Evolutionary conservation across 2,329 filamentous ascomycete species (phyloP).

Genomic region (Neofusicoccum kwambonambiense): DNA sequence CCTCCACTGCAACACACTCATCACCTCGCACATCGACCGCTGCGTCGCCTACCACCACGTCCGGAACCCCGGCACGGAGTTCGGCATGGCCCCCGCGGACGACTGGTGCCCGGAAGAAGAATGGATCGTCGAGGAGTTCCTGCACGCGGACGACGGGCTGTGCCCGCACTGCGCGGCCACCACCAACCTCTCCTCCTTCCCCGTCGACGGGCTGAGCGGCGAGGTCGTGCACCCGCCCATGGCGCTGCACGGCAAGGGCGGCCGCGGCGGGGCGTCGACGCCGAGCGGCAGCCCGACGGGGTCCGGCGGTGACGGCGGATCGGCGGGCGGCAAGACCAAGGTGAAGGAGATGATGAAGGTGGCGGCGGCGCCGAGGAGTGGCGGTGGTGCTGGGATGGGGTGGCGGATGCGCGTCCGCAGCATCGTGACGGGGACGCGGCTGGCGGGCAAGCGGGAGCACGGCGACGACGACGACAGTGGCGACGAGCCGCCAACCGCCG

Average conservation of each 20-base stretch:
- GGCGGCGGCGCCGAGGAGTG: not conserved
- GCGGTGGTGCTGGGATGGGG: not conserved
- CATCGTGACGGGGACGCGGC: not conserved
- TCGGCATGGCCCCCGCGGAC: not conserved
- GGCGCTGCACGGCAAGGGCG: not conserved
- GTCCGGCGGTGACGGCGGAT: too few relatives aligned
- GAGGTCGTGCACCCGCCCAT: not conserved
- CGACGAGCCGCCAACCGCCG: not conserved
- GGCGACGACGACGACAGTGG: not conserved
- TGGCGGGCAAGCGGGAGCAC: not conserved
- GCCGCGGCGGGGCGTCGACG: too few relatives aligned
- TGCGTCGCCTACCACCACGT: not conserved
- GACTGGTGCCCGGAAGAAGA: slow-evolving; percentile 4
- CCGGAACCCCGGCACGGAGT: slow-evolving; percentile 8
- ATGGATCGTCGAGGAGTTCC: slow-evolving; percentile 13
- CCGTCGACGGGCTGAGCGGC: not conserved
- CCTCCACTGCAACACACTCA: not conserved
- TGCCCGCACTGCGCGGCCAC: not conserved
- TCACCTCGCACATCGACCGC: not conserved
- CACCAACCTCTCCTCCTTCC: not conserved
- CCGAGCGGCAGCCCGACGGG: too few relatives aligned
- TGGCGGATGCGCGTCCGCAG: slow-evolving; percentile 2
- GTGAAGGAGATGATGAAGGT: not conserved
- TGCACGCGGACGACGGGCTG: slow-evolving; percentile 1
- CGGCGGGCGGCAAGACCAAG: too few relatives aligned